These are phyloP conservation scores for Clathrospora elynae DNA, from an alignment of 2,329 filamentous ascomycete genomes.

Conservation along the genomic window DNA sequence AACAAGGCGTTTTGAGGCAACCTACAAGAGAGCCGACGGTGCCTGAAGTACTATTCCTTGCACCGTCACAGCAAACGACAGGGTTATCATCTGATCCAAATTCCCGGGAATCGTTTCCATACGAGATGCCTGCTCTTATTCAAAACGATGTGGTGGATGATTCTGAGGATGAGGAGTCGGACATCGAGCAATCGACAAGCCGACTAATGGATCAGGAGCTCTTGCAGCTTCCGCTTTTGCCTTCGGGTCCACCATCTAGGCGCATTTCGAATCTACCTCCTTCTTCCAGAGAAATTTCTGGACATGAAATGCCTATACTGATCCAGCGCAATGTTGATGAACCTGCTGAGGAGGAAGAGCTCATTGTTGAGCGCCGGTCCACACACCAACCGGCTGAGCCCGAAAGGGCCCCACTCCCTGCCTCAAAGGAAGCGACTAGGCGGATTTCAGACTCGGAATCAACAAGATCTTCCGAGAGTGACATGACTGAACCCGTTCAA, in stretches of 20 bases:
- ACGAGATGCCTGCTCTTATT: too few relatives aligned
- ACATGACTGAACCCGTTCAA: not conserved
- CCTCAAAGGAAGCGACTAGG: slow-evolving; percentile 1
- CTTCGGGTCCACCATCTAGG: too few relatives aligned
- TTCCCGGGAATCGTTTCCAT: too few relatives aligned
- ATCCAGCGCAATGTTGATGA: slow-evolving; percentile 6
- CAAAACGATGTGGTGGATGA: too few relatives aligned
- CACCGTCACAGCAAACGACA: slow-evolving; percentile 1
- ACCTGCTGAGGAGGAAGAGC: not conserved
- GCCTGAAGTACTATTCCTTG: not conserved
- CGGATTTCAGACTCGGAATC: not conserved
- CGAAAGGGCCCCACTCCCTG: not conserved
- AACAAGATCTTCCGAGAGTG: not conserved
- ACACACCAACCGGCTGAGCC: not conserved
- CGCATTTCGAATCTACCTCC: not conserved
- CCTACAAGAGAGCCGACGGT: slow-evolving; percentile 6
- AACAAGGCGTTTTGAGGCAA: not conserved
- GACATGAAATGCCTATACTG: not conserved
- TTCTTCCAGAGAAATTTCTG: not conserved
- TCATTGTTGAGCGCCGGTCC: not conserved
- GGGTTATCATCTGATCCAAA: too few relatives aligned
- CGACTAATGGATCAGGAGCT: too few relatives aligned
- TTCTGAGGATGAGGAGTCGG: too few relatives aligned
- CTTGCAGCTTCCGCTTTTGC: too few relatives aligned
- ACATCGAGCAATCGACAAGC: too few relatives aligned